Base-by-base conservation (phyloP, 2,329 filamentous ascomycete genomes). In the Ophiosphaerella herpotricha region DNA sequence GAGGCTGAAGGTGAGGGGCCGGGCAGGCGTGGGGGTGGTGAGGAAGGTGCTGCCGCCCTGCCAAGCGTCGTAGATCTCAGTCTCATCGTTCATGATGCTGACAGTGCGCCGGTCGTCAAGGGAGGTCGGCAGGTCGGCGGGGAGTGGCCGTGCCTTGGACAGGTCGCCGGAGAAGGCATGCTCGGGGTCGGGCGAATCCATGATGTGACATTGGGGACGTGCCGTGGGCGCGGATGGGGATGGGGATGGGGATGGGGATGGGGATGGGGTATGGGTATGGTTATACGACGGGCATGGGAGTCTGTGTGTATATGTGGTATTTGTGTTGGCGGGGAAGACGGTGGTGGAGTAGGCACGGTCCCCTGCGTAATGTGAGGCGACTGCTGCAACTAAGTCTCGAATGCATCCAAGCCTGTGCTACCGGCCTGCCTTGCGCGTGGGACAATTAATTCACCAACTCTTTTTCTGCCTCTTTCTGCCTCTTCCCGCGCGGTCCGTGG, bases 51-150 rank as follows among this genome's bases (percentile, higher is more conserved):
- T 46, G 46, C 37, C 40, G 8, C 93, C 93, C 86, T 97, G 91
- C 94, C 94, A 99, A 62, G 91, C 94, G 82, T 99, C 94, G 74
- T 97, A 99, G 78, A 97, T 91, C 79, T 97, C 94, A 35, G 92
- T 96, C 79, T 97, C 94, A 34, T 82, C 81, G 48, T 88, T 82
- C 57, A 86, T 83, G 55, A 87, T 85, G 39, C 74, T 80, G 4
- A 86, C 83, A 31, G 88, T 82, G 62, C 87, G 84, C 53, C 94
- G 85, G 77, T 99, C 94, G 73, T 99, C 88, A 47, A 99, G 83
- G 11, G 92, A 96, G 60, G 84, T 94, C 9, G 94, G 94, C 32
- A 99, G 83, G 75, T 99, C 94, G 60, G 83, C 78, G 35, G 94
- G 94, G 43, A 97, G 84, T 54, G 76, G 72, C 50, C 77, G 71